These are phyloP conservation scores for Xylariaceae sp. DNA, from an alignment of 2,329 filamentous ascomycete species.

Conservation along the genomic window DNA sequence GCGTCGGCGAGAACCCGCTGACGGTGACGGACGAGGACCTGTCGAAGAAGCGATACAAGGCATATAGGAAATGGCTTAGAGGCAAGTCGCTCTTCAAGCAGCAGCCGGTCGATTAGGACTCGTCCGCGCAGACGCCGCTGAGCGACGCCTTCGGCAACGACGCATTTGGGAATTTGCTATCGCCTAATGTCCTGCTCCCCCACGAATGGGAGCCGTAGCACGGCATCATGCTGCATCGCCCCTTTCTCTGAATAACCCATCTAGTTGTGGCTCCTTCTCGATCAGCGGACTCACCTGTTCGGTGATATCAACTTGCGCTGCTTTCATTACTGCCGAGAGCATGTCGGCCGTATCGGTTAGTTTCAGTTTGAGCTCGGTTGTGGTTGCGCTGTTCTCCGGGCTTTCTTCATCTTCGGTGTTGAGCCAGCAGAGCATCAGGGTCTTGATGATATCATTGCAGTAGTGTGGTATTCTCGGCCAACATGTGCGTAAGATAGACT, in stretches of 20 bases:
- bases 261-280: slow-evolving; percentile 41
- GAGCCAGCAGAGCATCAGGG: slow-evolving; percentile 65
- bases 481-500: slow-evolving; percentile 61
- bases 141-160: slow-evolving; percentile 28
- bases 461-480: slow-evolving; percentile 71
- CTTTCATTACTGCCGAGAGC: slow-evolving; percentile 40
- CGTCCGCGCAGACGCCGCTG: slow-evolving; percentile 24
- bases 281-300: slow-evolving; percentile 40
- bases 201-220: not conserved
- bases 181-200: slow-evolving; percentile 5
- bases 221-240: slow-evolving; percentile 4
- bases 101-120: slow-evolving; percentile 61
- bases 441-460: slow-evolving; percentile 65
- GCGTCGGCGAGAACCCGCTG: slow-evolving; percentile 78
- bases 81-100: slow-evolving; percentile 98
- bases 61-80: slow-evolving; percentile 90
- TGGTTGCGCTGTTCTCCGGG: slow-evolving; percentile 7
- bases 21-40: slow-evolving; percentile 87
- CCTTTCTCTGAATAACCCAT: slow-evolving; percentile 35
- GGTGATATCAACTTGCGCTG: slow-evolving; percentile 32
- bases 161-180: slow-evolving; percentile 18
- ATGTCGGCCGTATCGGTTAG: slow-evolving; percentile 41
- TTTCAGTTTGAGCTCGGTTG: slow-evolving; percentile 35
- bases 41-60: slow-evolving; percentile 93
- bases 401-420: slow-evolving; percentile 48